These are phyloP conservation scores for Citeromyces hawaiiensis DNA, from an alignment of 1,139 yeast species.

Conservation along the genomic window DNA sequence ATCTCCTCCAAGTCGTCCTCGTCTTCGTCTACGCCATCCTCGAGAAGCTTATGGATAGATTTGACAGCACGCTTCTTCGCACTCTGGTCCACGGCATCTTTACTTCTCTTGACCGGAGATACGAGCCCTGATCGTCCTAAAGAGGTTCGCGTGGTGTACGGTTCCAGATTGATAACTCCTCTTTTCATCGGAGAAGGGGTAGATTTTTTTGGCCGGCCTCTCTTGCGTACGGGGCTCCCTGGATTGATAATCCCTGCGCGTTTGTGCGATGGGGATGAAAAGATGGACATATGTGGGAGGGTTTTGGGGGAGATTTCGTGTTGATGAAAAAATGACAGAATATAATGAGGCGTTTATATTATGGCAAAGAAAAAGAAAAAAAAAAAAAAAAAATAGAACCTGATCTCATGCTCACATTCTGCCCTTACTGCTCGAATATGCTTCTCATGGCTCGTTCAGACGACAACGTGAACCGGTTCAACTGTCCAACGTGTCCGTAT, in stretches of 20 bases:
- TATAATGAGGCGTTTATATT: neutral
- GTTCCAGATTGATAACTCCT: constrained; percentile 12
- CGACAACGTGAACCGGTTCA: constrained; percentile 31
- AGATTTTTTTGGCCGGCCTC: constrained; percentile 7
- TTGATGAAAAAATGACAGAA: neutral
- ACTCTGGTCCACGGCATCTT: constrained; percentile 28
- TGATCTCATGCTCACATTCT: constrained; percentile 93
- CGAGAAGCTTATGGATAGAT: constrained; percentile 9
- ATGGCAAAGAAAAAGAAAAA: too few species aligned
- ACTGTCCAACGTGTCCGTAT: constrained; percentile 91
- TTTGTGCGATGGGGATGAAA: constrained; percentile 12
- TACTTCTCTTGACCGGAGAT: constrained; percentile 29
- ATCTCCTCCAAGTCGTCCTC: constrained; percentile 19
- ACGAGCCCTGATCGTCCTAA: constrained; percentile 7
- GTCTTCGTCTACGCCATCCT: constrained; percentile 20
- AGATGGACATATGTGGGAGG: constrained; percentile 5
- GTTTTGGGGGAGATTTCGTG: too few species aligned
- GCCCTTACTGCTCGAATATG: constrained; percentile 91
- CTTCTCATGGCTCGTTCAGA: constrained; percentile 33
- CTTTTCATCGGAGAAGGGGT: constrained; percentile 8
- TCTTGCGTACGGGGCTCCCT: constrained; percentile 4
- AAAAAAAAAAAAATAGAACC: too few species aligned
- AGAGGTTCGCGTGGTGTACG: neutral
- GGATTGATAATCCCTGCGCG: constrained; percentile 6
- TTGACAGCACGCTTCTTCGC: constrained; percentile 36